Evolutionary conservation across 805 yeast genomes (phyloP).

Genomic region (Jamesozyma jinghongensis): DNA sequence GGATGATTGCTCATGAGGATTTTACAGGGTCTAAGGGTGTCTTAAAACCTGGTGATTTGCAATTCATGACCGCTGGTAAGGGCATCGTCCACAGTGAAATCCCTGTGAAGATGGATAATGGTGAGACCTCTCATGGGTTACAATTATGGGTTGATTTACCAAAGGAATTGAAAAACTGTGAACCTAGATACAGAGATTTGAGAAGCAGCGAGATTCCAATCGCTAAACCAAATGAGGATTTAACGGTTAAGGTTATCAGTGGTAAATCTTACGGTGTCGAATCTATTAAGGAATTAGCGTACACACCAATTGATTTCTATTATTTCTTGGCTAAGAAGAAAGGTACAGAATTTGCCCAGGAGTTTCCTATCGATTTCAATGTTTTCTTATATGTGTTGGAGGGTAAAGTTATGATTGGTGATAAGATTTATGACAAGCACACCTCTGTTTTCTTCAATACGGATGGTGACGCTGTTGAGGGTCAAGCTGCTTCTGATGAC

Average conservation of each 20-base stretch:
- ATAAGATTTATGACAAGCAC: conserved; percentile 35
- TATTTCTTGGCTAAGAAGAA: conserved; percentile 57
- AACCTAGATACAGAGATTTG: conserved; percentile 74
- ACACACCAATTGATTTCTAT: conserved; percentile 71
- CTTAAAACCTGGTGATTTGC: conserved; percentile 73
- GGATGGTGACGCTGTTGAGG: conserved; percentile 56
- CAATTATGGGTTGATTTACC: conserved; percentile 89
- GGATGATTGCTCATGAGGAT: conserved; percentile 73
- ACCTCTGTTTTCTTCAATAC: conserved; percentile 55
- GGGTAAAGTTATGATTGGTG: conserved; percentile 48
- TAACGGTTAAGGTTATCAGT: conserved; percentile 57
- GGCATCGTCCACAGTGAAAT: conserved; percentile 84
- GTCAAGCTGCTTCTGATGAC: conserved; percentile 37
- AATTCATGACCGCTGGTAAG: conserved; percentile 88
- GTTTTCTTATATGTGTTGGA: conserved; percentile 58
- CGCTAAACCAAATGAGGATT: conserved; percentile 51
- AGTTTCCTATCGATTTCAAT: conserved; percentile 51
- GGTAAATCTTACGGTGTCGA: conserved; percentile 70
- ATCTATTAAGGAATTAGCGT: conserved; percentile 65
- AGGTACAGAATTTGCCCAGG: conserved; percentile 50
- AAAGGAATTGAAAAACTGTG: conserved; percentile 46
- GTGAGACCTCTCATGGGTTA: conserved; percentile 52
- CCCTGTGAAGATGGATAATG: conserved; percentile 50
- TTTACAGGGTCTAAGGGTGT: conserved; percentile 80
- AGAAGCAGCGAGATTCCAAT: conserved; percentile 62